Percentiles rank a stretch among this genome's conserved stretches.
phyloP scores from a whole-genome alignment of 1,284 basidiomycete species.

The Stygiomarasmius scandens region DNA sequence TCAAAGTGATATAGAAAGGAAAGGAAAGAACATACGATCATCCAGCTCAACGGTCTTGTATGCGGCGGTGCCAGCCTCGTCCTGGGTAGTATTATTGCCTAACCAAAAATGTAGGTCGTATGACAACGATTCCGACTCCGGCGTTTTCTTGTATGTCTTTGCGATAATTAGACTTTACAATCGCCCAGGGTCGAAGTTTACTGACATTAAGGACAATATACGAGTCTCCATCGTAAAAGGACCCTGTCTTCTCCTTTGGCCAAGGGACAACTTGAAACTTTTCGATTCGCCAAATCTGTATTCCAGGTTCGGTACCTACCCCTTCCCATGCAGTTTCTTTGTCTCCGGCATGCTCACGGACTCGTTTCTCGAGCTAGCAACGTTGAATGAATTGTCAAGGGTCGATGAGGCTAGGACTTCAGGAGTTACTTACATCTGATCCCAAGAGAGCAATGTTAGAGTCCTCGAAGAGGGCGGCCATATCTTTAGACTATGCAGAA shows the following conservation, averaged over 20 bases:
- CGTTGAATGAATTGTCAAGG: constrained; percentile 1
- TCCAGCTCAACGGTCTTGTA: constrained; percentile 73
- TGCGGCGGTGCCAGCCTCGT: constrained; percentile 67
- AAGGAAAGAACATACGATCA: constrained; percentile 48
- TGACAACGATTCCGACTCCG: constrained; percentile 47
- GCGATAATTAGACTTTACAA: background rate
- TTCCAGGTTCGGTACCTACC: constrained; percentile 44
- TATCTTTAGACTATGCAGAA: constrained; percentile 16
- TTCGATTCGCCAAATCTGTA: constrained; percentile 64
- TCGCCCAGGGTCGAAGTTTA: background rate
- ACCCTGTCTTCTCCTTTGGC: constrained; percentile 53
- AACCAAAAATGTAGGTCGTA: constrained; percentile 73
- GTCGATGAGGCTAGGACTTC: background rate
- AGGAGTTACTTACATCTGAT: constrained; percentile 49
- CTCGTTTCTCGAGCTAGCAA: constrained; percentile 55
- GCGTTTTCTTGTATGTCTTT: constrained; percentile 56
- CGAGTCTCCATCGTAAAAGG: constrained; percentile 66
- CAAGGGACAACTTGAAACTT: constrained; percentile 57
- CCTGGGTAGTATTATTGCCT: constrained; percentile 58
- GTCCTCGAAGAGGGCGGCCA: constrained; percentile 56
- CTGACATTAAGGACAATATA: constrained; percentile 64
- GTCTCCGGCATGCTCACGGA: constrained; percentile 56
- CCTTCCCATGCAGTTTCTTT: constrained; percentile 54
- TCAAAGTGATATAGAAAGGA: background rate
- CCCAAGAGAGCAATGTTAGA: constrained; percentile 65